Conservation (phyloP, 2,329 filamentous ascomycete species). For the Alternaria postmessia region DNA sequence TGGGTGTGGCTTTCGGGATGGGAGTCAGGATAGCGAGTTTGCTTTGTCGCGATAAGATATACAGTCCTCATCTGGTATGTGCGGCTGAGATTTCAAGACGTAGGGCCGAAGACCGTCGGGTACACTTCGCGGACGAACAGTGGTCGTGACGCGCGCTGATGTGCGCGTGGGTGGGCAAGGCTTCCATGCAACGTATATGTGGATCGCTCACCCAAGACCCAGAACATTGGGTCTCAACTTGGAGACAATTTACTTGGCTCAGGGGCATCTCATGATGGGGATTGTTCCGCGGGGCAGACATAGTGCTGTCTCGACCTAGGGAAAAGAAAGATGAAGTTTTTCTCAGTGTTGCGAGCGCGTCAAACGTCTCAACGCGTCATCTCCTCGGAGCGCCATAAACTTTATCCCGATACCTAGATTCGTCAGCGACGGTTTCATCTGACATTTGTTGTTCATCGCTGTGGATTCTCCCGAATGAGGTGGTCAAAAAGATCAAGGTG, state of each 20-base stretch:
- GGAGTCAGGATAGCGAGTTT: background rate
- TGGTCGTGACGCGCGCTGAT: background rate
- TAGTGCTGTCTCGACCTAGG: background rate
- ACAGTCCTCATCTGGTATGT: background rate
- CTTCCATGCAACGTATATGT: background rate
- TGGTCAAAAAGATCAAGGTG: background rate
- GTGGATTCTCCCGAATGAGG: background rate
- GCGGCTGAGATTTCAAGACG: background rate
- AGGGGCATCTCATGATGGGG: background rate
- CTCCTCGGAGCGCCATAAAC: background rate
- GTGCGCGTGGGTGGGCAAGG: background rate
- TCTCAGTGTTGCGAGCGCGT: background rate
- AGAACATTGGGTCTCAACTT: background rate
- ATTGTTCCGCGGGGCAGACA: background rate
- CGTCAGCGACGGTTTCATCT: background rate
- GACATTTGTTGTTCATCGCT: background rate
- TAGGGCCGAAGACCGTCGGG: background rate
- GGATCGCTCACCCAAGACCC: background rate
- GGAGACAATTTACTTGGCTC: background rate
- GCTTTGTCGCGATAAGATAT: background rate
- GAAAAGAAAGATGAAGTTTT: background rate
- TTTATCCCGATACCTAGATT: background rate
- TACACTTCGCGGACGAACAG: background rate
- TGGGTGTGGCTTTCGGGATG: background rate
- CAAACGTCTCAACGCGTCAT: background rate